A percentile compares a stretch with the other conserved stretches of the same genome.
Evolutionary conservation across 305 asterid species (phyloP).

Genomic region (Solanum hybrid): DNA sequence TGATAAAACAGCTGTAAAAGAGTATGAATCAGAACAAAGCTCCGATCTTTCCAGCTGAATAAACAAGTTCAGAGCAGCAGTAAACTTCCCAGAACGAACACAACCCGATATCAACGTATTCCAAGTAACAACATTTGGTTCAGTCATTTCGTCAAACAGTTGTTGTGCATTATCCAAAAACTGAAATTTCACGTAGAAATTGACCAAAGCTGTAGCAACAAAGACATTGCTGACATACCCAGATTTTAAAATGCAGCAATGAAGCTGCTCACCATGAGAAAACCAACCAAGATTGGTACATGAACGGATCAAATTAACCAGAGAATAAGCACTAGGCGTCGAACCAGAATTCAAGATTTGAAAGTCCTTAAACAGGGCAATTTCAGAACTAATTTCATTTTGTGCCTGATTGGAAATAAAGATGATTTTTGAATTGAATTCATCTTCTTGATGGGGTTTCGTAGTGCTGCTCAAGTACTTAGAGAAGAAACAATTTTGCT

Average conservation of each 20-base stretch:
- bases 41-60: conserved; percentile 39
- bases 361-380: conserved; percentile 17
- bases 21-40: conserved; percentile 45
- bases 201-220: conserved; percentile 44
- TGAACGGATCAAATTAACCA: conserved; percentile 46
- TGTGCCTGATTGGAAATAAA: not conserved
- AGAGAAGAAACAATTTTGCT: not conserved
- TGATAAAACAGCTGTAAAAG: conserved; percentile 53
- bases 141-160: conserved; percentile 63
- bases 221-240: conserved; percentile 41
- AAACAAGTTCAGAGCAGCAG: conserved; percentile 43
- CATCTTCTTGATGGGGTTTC: conserved; percentile 8
- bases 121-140: conserved; percentile 71
- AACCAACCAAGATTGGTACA: conserved; percentile 29
- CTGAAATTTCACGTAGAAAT: conserved; percentile 39
- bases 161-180: conserved; percentile 34
- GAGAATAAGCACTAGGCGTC: conserved; percentile 20
- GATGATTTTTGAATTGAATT: not conserved
- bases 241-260: conserved; percentile 32
- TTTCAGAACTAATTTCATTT: not conserved
- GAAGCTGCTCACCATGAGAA: conserved; percentile 54
- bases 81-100: conserved; percentile 46
- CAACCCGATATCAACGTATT: conserved; percentile 69
- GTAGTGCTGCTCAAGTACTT: conserved; percentile 8
- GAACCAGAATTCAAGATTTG: conserved; percentile 30